Evolutionary conservation across 2,329 filamentous ascomycete species (phyloP).

Genomic region (Rosellinia necatrix): DNA sequence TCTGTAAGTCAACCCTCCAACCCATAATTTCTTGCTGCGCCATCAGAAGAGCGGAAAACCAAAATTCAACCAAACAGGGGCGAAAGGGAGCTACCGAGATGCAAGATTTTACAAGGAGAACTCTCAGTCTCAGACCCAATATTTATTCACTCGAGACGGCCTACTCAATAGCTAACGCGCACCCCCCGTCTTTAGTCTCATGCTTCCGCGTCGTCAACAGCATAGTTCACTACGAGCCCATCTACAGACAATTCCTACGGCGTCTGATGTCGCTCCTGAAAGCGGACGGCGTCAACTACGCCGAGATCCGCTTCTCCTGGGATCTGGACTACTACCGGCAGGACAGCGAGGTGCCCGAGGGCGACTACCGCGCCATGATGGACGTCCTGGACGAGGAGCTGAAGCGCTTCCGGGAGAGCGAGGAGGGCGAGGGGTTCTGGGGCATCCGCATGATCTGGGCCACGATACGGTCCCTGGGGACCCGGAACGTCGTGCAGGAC

Average conservation of each 20-base stretch:
- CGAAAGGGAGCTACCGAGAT: too few relatives aligned
- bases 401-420: constrained; percentile 70
- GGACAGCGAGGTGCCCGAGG: constrained; percentile 67
- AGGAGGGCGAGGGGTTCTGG: constrained; percentile 79
- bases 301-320: constrained; percentile 79
- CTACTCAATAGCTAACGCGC: constrained; percentile 10
- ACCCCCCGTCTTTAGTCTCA: constrained; percentile 14
- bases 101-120: too few relatives aligned
- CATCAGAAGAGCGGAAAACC: too few relatives aligned
- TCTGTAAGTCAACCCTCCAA: constrained; percentile 53
- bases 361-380: constrained; percentile 72
- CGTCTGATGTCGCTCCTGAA: constrained; percentile 72
- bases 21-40: too few relatives aligned
- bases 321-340: constrained; percentile 69
- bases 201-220: constrained; percentile 76
- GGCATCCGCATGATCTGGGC: constrained; percentile 87
- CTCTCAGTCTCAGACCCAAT: too few relatives aligned
- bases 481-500: constrained; percentile 70
- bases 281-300: constrained; percentile 84
- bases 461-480: constrained; percentile 66
- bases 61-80: too few relatives aligned
- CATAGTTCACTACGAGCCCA: constrained; percentile 87
- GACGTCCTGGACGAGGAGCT: constrained; percentile 78
- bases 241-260: constrained; percentile 77
- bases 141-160: too few relatives aligned